These are phyloP conservation scores for Bondarzewia mesenterica DNA, from an alignment of 1,284 basidiomycete genomes.

Conservation along the genomic window DNA sequence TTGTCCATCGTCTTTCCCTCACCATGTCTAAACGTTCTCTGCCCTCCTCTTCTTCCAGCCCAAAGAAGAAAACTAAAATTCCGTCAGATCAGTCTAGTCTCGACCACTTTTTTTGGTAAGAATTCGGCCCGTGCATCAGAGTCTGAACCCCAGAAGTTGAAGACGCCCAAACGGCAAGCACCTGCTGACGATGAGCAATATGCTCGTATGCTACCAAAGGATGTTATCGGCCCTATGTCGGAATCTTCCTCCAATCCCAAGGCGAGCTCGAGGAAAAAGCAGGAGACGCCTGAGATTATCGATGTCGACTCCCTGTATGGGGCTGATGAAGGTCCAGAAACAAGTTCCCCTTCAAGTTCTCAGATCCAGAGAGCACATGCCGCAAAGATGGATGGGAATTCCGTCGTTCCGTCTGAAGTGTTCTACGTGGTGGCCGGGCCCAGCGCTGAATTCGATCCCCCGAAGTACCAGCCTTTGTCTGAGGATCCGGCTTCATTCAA, in stretches of 20 bases:
- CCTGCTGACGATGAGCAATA: neutral
- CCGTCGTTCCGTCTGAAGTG: neutral
- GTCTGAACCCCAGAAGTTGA: neutral
- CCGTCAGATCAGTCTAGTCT: constrained; percentile 9
- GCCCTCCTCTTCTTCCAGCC: constrained; percentile 3
- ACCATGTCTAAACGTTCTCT: constrained; percentile 6
- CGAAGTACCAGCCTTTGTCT: constrained; percentile 28
- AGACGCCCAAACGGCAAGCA: neutral
- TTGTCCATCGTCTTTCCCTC: neutral
- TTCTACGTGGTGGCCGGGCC: no score
- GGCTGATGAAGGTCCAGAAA: neutral
- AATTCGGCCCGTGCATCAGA: neutral
- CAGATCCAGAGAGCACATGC: no score
- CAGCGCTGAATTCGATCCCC: constrained; percentile 4
- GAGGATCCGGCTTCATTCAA: constrained; percentile 39
- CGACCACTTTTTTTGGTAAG: constrained; percentile 10
- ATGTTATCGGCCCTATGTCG: neutral
- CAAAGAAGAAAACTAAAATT: constrained; percentile 8
- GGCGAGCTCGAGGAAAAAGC: neutral
- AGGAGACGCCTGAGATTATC: neutral
- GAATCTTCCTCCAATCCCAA: neutral
- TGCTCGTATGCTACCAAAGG: neutral
- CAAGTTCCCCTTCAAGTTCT: neutral
- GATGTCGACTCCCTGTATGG: neutral
- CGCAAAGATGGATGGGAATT: neutral